These are phyloP conservation scores for Agaricus subrufescens DNA, from an alignment of 768 basidiomycete genomes.

Conservation along the genomic window DNA sequence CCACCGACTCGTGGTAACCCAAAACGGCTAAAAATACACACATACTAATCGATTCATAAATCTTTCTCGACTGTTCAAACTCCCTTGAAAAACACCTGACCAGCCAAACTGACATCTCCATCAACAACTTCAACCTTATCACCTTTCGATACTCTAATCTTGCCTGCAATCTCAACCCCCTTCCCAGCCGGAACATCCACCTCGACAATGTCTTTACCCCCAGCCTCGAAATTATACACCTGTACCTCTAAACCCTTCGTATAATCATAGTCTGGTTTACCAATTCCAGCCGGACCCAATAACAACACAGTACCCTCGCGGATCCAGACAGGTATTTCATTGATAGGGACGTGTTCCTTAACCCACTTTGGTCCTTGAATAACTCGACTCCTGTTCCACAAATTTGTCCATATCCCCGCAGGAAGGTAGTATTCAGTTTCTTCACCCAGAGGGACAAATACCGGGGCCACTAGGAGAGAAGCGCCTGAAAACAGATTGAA, in stretches of 20 bases:
- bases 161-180: slow-evolving; percentile 36
- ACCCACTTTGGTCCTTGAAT: slow-evolving; percentile 60
- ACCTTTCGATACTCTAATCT: slow-evolving; percentile 25
- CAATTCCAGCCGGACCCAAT: slow-evolving; percentile 48
- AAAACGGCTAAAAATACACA: no score
- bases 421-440: slow-evolving; percentile 59
- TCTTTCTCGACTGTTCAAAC: neutral
- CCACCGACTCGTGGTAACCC: no score
- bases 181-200: slow-evolving; percentile 40
- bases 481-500: slow-evolving; percentile 31
- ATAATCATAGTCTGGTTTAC: slow-evolving; percentile 61
- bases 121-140: slow-evolving; percentile 10
- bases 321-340: slow-evolving; percentile 66
- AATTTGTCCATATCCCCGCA: slow-evolving; percentile 56
- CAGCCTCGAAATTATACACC: slow-evolving; percentile 47
- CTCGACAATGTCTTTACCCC: slow-evolving; percentile 28
- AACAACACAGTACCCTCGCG: slow-evolving; percentile 51
- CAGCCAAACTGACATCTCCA: slow-evolving; percentile 8
- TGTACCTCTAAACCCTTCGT: slow-evolving; percentile 42
- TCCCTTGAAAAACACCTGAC: slow-evolving; percentile 3
- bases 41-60: no score
- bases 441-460: slow-evolving; percentile 50
- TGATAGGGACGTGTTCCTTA: slow-evolving; percentile 55
- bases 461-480: slow-evolving; percentile 57
- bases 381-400: slow-evolving; percentile 49